Percentiles rank a stretch among this genome's conserved stretches.
Evolutionary conservation across 2,329 filamentous ascomycete genomes (phyloP).

Genomic region (Zymoseptoria pseudotritici): DNA sequence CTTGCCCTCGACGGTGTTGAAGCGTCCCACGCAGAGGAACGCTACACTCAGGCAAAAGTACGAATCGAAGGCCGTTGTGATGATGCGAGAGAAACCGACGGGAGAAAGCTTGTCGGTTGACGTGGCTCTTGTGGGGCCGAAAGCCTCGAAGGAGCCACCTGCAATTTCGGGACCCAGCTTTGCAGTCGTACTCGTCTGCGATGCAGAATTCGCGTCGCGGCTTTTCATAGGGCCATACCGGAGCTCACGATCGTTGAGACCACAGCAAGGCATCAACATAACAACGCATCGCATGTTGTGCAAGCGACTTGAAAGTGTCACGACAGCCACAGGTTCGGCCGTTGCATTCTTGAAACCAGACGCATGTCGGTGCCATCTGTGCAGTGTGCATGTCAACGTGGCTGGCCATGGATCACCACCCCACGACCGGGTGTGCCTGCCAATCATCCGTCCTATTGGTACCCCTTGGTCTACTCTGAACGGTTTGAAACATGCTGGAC

Average conservation of each 20-base stretch:
- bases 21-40: background rate
- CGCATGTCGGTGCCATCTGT: conserved; percentile 1
- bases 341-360: conserved; percentile 2
- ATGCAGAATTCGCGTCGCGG: background rate
- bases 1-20: background rate
- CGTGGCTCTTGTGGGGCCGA: background rate
- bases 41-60: background rate
- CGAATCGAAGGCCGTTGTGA: background rate
- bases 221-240: background rate
- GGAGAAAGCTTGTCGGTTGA: background rate
- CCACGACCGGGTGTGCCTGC: conserved; percentile 8
- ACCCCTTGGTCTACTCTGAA: background rate
- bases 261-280: background rate
- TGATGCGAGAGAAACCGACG: background rate
- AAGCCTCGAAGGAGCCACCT: background rate
- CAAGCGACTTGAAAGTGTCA: background rate
- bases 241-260: background rate
- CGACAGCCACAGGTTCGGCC: background rate
- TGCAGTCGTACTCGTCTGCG: background rate
- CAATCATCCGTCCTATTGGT: conserved; percentile 7
- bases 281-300: background rate
- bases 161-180: background rate
- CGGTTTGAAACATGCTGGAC: background rate
- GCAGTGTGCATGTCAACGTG: conserved; percentile 11
- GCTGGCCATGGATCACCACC: conserved; percentile 6